Conservation (phyloP, 2,329 filamentous ascomycete genomes). For the Neonectria hederae region DNA sequence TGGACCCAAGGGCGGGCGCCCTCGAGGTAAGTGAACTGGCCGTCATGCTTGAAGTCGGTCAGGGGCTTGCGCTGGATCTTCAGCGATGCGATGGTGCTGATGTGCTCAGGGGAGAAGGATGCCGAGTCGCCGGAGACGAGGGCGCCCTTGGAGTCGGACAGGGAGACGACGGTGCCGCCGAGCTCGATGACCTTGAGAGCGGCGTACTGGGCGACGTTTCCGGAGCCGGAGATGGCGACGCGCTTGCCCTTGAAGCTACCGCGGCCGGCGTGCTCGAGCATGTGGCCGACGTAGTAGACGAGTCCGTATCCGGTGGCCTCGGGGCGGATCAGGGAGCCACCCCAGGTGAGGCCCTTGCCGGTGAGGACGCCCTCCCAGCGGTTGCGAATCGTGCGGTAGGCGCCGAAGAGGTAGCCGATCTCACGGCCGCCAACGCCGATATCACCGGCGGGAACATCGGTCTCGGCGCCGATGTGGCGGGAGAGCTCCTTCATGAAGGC, state of each 20-base stretch:
- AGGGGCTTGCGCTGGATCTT: constrained; percentile 90
- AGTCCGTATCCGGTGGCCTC: constrained; percentile 98
- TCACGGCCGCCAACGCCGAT: constrained; percentile 94
- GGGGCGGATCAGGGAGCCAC: constrained; percentile 91
- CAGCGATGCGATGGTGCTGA: constrained; percentile 81
- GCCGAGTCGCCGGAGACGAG: constrained; percentile 77
- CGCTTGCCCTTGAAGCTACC: constrained; percentile 90
- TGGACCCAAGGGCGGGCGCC: constrained; percentile 92
- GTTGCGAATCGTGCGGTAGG: constrained; percentile 89
- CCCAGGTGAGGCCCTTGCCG: constrained; percentile 93
- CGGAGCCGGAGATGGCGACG: constrained; percentile 94
- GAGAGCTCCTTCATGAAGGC: constrained; percentile 95
- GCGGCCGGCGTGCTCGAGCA: constrained; percentile 90
- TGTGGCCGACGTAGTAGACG: constrained; percentile 95
- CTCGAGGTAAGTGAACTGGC: constrained; percentile 85
- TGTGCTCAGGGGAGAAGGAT: constrained; percentile 80
- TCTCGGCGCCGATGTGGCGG: constrained; percentile 96
- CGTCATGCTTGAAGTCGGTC: constrained; percentile 72
- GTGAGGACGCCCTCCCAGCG: constrained; percentile 96
- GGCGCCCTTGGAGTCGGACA: constrained; percentile 90
- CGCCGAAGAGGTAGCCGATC: constrained; percentile 94
- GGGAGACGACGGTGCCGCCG: constrained; percentile 88
- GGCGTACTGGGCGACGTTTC: constrained; percentile 97
- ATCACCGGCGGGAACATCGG: constrained; percentile 95
- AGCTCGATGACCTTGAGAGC: constrained; percentile 97